Evolutionary conservation across 139 green algal species (phyloP), one percentile per base, ranked within the genome.

Genomic region (Auxenochlorella pyrenoidosa): DNA sequence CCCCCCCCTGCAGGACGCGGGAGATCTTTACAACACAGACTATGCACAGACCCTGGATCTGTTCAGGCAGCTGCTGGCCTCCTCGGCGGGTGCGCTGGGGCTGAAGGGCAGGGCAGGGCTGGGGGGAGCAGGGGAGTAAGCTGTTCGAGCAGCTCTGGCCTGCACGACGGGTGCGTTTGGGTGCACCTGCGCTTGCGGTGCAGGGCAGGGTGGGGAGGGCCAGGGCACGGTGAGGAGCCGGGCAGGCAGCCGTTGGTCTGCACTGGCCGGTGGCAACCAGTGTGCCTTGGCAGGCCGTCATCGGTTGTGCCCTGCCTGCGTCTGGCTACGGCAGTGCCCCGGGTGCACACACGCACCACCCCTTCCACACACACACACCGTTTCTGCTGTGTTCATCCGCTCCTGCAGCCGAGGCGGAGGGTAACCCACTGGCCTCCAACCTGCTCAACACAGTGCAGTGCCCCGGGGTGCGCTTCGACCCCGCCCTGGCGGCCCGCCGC

Each of bases 21-120:
- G 76, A 10, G 89, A 93, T 60, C 82, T 94, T 13, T 89, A 88
- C 81, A 93, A 91, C 32, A 36, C 70, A 13, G 90, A 94, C 63
- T 83, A 86, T 3, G 34, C 75, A 3, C 91, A 94, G 75, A 90
- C 87, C 24, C 60, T 59, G 40, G 81, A 90, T 59, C 81, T 94
- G n/a, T 92, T 93, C 21, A 22, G 41, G 16, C 41, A 65, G 36
- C 54, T 93, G 40, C 70, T 87, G 32, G 18, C 15, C 66, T 68
- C 66, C 82, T 28, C 32, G 28, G 60, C 80, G 47, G 80, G 80
- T 77, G 79, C 6, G 79, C 54, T 12, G 54, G 72, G 60, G 12
- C 60, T 8, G 24, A 30, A 68, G 60, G 3, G 26, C 10, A 16
- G 21, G 12, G 8, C n/a, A n/a, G n/a, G n/a, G n/a, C n/a, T n/a